phyloP scores from a whole-genome alignment of 164 flowering plant genomes.

The Malania oleifera region DNA sequence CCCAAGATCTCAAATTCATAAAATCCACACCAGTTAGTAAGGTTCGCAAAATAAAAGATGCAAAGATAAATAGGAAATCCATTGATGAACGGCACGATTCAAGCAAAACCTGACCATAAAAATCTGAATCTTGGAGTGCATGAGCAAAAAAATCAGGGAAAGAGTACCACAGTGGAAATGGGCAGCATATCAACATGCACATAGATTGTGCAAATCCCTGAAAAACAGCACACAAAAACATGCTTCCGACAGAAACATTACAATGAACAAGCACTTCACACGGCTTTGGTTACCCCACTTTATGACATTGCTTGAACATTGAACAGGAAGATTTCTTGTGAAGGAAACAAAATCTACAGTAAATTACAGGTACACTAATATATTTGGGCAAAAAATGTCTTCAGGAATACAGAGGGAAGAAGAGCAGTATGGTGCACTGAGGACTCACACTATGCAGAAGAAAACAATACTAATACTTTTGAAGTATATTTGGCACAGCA shows the following conservation, averaged over 20 bases:
- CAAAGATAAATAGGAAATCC: too few species aligned
- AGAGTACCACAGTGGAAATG: too few species aligned
- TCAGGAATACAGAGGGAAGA: conserved; percentile 7
- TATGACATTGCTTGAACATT: conserved; percentile 22
- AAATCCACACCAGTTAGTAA: too few species aligned
- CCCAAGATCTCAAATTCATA: too few species aligned
- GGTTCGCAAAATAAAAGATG: too few species aligned
- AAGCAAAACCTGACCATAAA: neutral
- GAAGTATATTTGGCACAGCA: too few species aligned
- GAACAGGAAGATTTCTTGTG: conserved; percentile 22
- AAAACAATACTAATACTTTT: neutral
- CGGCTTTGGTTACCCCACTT: conserved; percentile 24
- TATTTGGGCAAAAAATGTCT: conserved; percentile 15
- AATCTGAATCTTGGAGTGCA: neutral
- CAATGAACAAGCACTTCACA: conserved; percentile 33
- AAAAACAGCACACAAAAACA: conserved; percentile 21
- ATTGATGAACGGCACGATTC: neutral
- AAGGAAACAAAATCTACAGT: conserved; percentile 22
- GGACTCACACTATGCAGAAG: conserved; percentile 17
- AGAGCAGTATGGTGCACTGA: neutral
- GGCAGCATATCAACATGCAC: conserved; percentile 19
- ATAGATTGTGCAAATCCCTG: conserved; percentile 24
- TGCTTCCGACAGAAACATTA: conserved; percentile 26
- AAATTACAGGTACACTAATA: conserved; percentile 19
- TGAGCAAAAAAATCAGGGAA: neutral